Percentiles rank a stretch among this genome's conserved stretches.
Evolutionary conservation across 129 eudicot genomes (phyloP).

Genomic region (Erigeron canadensis): DNA sequence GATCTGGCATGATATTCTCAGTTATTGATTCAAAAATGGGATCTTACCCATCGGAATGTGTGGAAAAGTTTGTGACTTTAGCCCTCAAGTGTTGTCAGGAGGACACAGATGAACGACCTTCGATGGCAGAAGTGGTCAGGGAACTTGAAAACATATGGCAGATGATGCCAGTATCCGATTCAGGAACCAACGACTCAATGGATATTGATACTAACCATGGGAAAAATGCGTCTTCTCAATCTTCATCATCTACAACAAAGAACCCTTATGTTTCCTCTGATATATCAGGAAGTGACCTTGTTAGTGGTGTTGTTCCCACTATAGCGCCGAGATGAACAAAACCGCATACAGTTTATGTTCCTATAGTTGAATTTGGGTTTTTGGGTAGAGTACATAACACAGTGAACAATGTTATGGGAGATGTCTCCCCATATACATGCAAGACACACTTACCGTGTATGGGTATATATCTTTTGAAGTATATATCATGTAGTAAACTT

Average conservation of each 20-base stretch:
- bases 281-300: slow-evolving; percentile 82
- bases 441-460: neutral
- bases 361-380: slow-evolving; percentile 9
- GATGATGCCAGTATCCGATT: slow-evolving; percentile 69
- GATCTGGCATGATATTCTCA: slow-evolving; percentile 76
- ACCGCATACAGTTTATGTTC: neutral
- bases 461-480: neutral
- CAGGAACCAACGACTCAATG: slow-evolving; percentile 28
- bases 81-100: slow-evolving; percentile 87
- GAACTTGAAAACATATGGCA: slow-evolving; percentile 73
- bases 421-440: neutral
- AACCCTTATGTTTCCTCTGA: slow-evolving; percentile 58
- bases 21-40: slow-evolving; percentile 80
- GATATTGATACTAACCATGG: slow-evolving; percentile 17
- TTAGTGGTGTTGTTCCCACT: slow-evolving; percentile 72
- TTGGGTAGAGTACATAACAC: neutral
- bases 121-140: slow-evolving; percentile 79
- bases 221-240: slow-evolving; percentile 27
- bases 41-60: slow-evolving; percentile 81
- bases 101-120: slow-evolving; percentile 71
- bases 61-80: slow-evolving; percentile 64
- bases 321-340: slow-evolving; percentile 64
- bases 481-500: slow-evolving; percentile 5
- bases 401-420: slow-evolving; percentile 11
- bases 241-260: slow-evolving; percentile 48